Conservation (phyloP, 192 early-diverging fungal species). For the Entomortierella chlamydospora region DNA sequence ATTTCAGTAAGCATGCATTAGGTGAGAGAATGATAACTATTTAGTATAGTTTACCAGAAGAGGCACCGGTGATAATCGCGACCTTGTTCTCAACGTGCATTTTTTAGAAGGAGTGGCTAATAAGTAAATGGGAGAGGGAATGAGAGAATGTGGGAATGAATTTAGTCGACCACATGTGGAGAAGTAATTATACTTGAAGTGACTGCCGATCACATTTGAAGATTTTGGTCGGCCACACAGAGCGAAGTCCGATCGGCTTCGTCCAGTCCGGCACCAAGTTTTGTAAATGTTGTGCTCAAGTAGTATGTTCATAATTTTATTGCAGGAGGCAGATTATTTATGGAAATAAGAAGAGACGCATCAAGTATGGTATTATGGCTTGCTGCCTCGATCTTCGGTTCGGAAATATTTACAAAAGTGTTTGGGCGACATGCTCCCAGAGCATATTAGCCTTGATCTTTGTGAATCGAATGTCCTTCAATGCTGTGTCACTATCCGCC, state of each 20-base stretch:
- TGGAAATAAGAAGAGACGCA: too few relatives aligned
- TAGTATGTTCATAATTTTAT: too few relatives aligned
- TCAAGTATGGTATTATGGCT: too few relatives aligned
- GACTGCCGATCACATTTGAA: constrained; percentile 6
- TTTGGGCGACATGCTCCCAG: constrained; percentile 15
- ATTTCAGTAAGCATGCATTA: too few relatives aligned
- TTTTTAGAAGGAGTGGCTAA: not conserved
- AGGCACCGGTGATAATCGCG: constrained; percentile 76
- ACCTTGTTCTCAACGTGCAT: constrained; percentile 65
- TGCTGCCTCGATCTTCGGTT: too few relatives aligned
- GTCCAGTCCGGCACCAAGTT: too few relatives aligned
- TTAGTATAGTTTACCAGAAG: constrained; percentile 57
- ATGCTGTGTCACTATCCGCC: constrained; percentile 14
- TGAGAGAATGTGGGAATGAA: not conserved
- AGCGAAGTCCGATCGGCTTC: constrained; percentile 14
- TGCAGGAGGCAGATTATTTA: too few relatives aligned
- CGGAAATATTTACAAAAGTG: constrained; percentile 43
- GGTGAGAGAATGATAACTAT: too few relatives aligned
- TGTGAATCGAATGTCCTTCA: constrained; percentile 21
- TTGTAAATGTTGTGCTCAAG: too few relatives aligned
- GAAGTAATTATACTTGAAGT: not conserved
- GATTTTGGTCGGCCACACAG: constrained; percentile 29
- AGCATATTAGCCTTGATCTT: constrained; percentile 23
- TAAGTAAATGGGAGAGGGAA: not conserved
- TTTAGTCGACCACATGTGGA: not conserved